Evolutionary conservation across 2,329 filamentous ascomycete genomes (phyloP).

Genomic region (Aspergillus spinulosporus): DNA sequence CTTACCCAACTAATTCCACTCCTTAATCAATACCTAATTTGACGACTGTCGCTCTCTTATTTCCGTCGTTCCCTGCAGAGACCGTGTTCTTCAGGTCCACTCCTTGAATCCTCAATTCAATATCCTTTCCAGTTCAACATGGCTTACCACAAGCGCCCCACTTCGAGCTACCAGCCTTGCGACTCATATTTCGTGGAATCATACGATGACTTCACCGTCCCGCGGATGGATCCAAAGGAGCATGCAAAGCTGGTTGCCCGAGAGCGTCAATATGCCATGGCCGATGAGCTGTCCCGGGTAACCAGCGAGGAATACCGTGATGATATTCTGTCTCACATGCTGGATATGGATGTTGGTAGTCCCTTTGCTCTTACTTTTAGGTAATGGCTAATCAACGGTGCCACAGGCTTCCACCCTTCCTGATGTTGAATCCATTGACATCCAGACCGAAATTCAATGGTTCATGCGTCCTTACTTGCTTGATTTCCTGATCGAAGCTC

Average conservation of each 20-base stretch:
- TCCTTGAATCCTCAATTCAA: conserved; percentile 34
- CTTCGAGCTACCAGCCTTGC: conserved; percentile 62
- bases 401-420: conserved; percentile 77
- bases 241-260: conserved; percentile 75
- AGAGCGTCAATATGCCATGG: conserved; percentile 83
- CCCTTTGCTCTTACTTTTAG: background rate
- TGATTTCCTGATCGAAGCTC: conserved; percentile 96
- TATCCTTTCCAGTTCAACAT: conserved; percentile 41
- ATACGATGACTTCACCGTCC: conserved; percentile 50
- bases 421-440: conserved; percentile 96
- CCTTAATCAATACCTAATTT: conserved; percentile 49
- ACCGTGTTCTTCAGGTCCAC: conserved; percentile 44
- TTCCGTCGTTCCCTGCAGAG: conserved; percentile 44
- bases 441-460: conserved; percentile 99
- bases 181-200: conserved; percentile 69
- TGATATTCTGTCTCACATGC: conserved; percentile 91
- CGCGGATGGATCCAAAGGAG: conserved; percentile 68
- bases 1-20: conserved; percentile 58
- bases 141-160: conserved; percentile 55
- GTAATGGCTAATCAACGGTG: conserved; percentile 20
- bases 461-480: conserved; percentile 98
- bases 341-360: conserved; percentile 76
- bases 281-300: conserved; percentile 80
- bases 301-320: conserved; percentile 90
- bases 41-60: conserved; percentile 55